A percentile compares a stretch with the other conserved stretches of the same genome.
phyloP scores from a whole-genome alignment of 306 rosid genomes.

The Vigna hirtella region DNA sequence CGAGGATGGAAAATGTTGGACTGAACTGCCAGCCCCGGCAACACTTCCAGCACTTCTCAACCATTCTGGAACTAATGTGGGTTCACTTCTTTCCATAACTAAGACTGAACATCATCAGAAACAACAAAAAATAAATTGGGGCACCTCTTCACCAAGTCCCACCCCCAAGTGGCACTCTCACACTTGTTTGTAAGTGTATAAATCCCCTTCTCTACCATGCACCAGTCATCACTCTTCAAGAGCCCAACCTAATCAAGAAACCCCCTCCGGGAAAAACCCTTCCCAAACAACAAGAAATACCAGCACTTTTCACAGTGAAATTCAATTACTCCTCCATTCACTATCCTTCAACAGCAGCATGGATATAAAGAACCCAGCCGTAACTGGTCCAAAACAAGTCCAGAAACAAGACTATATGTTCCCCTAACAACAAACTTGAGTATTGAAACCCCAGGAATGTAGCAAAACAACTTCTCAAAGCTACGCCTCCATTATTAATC shows the following conservation, averaged over 20 bases:
- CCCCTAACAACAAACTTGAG: slow-evolving; percentile 9
- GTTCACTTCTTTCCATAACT: slow-evolving; percentile 99
- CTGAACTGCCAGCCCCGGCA: slow-evolving; percentile 85
- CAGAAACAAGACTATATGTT: not conserved
- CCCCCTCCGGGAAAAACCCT: not conserved
- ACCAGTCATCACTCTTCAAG: slow-evolving; percentile 12
- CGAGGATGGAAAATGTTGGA: slow-evolving; percentile 78
- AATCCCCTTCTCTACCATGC: slow-evolving; percentile 15
- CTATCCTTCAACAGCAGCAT: slow-evolving; percentile 44
- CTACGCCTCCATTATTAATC: slow-evolving; percentile 59
- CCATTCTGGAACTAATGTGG: slow-evolving; percentile 99
- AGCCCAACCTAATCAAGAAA: too few species aligned
- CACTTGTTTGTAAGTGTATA: slow-evolving; percentile 2
- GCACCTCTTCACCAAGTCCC: slow-evolving; percentile 63
- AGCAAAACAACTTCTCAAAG: slow-evolving; percentile 47
- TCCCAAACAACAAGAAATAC: not conserved
- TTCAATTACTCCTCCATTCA: slow-evolving; percentile 19
- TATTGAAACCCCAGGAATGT: slow-evolving; percentile 47
- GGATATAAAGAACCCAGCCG: slow-evolving; percentile 13
- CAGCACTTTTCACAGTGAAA: slow-evolving; percentile 18
- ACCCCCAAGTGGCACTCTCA: slow-evolving; percentile 31
- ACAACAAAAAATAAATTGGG: slow-evolving; percentile 29
- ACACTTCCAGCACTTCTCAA: slow-evolving; percentile 90
- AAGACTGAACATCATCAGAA: slow-evolving; percentile 89
- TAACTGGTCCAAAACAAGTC: slow-evolving; percentile 33